Base-by-base conservation (phyloP, 1,139 yeast species). In the Geotrichum reessii region DNA sequence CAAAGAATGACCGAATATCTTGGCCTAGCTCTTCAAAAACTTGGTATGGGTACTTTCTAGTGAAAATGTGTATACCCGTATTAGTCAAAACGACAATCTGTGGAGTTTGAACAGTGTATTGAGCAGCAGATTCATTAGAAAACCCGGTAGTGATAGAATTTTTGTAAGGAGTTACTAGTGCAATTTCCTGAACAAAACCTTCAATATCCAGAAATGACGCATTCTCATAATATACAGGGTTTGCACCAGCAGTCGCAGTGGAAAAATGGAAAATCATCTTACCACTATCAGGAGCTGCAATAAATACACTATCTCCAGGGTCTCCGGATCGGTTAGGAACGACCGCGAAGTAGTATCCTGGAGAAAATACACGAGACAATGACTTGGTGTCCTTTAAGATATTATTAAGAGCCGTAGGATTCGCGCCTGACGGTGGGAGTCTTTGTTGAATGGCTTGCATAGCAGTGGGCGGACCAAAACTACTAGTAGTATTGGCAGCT, bases 261-360 rank as follows among this genome's bases (percentile, higher is more conserved):
- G 69, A 60, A 50, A 58, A 56, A 65, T 85, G 85, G 69, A 87
- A 87, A 63, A 91, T 77, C 51, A 87, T 79, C 28, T 73, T 66
- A 8, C 96, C 96, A 66, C 89, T 86, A 69, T 91, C 96, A 11
- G 95, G 85, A 3, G 92, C 86, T 53, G 93, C 80, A 1, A 87
- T 84, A 70, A 89, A 89, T 42, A 89, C 73, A 60, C 80, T 80
- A 63, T 81, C 72, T 12, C 67, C 68, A n/a, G 58, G 57, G 2
- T 60, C 63, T 21, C 62, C 65, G 11, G 61, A 47, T 47, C 63
- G 62, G 49, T 63, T 64, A 4, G 66, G 66, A 42, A 78, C 76
- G 21, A 81, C 78, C 27, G 80, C 82, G 62, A 91, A 77, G 66
- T 85, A 91, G 3, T 90, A 85, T 11, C 96, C 96, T 0, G 97